Base-by-base conservation (phyloP, 371 early-diverging fungal genomes). In the Chytridiales sp. region DNA sequence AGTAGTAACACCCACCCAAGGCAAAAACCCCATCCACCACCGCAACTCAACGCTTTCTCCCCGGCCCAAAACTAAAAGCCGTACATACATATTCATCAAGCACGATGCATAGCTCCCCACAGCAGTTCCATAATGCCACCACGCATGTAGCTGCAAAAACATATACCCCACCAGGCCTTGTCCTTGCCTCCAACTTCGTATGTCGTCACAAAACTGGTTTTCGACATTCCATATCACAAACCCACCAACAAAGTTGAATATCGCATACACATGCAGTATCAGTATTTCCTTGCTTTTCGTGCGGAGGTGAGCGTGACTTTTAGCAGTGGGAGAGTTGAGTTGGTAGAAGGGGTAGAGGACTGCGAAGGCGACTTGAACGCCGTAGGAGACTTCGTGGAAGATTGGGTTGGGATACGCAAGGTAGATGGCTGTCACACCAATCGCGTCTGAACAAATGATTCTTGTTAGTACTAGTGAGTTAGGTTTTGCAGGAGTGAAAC, bases 221-320 rank as follows among this genome's bases (percentile, higher is more conserved):
- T 92, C 92, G 17, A 89, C 66, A 56, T 88, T 89, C 92, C 92
- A 92, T 35, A 89, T 69, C 3, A 73, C 56, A 62, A 91, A 91
- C 0, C 85, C 85, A 11, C 73, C 30, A 22, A 86, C 17, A 84
- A 70, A 34, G 61, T 52, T 30, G 62, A 79, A 34, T 2, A 54
- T 21, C 4, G 39, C 47, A 34, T 30, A 60, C 31, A 29, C 22
- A 47, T 51, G 58, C 27, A 56, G 17, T n/a, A 17, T 34, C 52
- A 56, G 46, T 3, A 67, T 27, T 21, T 58, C 31, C 6, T 32
- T n/a, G 42, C 56, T 31, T 9, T 38, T 13, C 9, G 27, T 42
- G 13, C 34, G 22, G 38, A 50, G 47, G 19, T 41, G 44, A 1
- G 22, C 30, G 35, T 57, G 47, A 15, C 36, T 50, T n/a, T 39